Base-by-base conservation (phyloP, 768 basidiomycete genomes). In the Boletus rex-veris region DNA sequence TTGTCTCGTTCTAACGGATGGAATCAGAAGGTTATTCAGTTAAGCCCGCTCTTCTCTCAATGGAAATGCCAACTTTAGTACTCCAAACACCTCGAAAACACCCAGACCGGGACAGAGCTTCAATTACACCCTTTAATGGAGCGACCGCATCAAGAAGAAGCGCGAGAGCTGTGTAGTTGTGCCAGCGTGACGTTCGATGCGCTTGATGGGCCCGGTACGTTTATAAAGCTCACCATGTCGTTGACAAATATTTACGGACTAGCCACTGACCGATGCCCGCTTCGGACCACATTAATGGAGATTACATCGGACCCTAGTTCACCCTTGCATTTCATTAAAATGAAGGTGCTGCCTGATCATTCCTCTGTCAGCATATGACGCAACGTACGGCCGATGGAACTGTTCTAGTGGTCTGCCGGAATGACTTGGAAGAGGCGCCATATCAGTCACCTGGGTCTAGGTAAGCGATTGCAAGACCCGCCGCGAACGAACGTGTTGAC, bases 221-320 rank as follows among this genome's bases (percentile, higher is more conserved):
- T 58, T 46, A 43, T 52, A 45, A 57, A 37, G 21, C 19, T 50
- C 31, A 28, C 49, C 45, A 41, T 35, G 46, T 51, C 19, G 55
- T 54, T 71, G 67, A 71, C 63, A 54, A 63, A 59, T 45, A 36
- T 41, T 53, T 56, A 48, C 53, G 47, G 52, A 57, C 43, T 51
- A 58, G 55, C 54, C 48, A 46, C 58, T 37, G 53, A 48, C 41
- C 42, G 43, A 58, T 60, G 45, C 52, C 56, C 56, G 33, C 41
- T 47, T 24, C 21, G 21, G 21, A 52, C 60, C 60, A 50, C 42
- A 65, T 53, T 19, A 48, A 52, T 59, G 52, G 61, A 58, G 47
- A 58, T 58, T 51, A 50, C 53, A 54, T 49, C 52, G 46, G 48
- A 66, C 57, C 64, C 62, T 68, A 57, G 50, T 58, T 50, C 54